phyloP scores from a whole-genome alignment of 495 filamentous ascomycete genomes.

The Hypoxylon trugodes region DNA sequence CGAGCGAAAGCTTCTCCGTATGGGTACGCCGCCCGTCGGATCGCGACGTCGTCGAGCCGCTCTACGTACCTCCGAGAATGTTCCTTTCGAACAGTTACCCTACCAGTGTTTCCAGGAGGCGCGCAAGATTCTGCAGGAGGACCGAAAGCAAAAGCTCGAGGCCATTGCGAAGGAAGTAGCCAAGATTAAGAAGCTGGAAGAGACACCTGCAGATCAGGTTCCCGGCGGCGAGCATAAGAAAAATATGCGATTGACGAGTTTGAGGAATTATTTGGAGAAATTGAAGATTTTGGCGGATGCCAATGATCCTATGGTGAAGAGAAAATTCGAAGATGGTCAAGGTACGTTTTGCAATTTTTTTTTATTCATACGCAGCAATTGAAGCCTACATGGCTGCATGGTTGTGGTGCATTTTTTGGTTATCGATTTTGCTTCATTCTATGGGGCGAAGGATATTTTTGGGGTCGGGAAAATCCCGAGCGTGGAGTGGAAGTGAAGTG shows the following conservation, averaged over 20 bases:
- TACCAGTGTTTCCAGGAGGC: constrained; percentile 99
- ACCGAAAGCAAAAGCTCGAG: constrained; percentile 81
- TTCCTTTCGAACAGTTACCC: constrained; percentile 92
- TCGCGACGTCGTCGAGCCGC: constrained; percentile 85
- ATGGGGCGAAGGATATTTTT: no score
- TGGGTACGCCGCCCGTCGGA: constrained; percentile 70
- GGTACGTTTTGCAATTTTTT: constrained; percentile 64
- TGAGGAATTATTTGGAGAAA: constrained; percentile 77
- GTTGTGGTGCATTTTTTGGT: no score
- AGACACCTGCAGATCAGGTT: constrained; percentile 63
- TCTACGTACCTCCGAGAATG: constrained; percentile 68
- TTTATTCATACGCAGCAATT: no score
- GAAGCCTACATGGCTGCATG: no score
- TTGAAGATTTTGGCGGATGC: constrained; percentile 92
- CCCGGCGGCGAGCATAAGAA: constrained; percentile 67
- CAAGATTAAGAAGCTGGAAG: constrained; percentile 67
- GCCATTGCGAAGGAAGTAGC: constrained; percentile 67
- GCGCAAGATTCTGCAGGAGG: constrained; percentile 77
- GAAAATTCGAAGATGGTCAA: constrained; percentile 89
- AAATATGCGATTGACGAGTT: constrained; percentile 70
- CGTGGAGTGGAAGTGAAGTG: constrained; percentile 3
- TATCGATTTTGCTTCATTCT: no score
- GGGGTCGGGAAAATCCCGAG: neutral
- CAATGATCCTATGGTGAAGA: constrained; percentile 95
- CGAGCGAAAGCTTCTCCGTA: constrained; percentile 66